Percentiles rank a stretch among this genome's conserved stretches.
phyloP scores from a whole-genome alignment of 352 stramenopile species.

The Phytophthora podocarpi region DNA sequence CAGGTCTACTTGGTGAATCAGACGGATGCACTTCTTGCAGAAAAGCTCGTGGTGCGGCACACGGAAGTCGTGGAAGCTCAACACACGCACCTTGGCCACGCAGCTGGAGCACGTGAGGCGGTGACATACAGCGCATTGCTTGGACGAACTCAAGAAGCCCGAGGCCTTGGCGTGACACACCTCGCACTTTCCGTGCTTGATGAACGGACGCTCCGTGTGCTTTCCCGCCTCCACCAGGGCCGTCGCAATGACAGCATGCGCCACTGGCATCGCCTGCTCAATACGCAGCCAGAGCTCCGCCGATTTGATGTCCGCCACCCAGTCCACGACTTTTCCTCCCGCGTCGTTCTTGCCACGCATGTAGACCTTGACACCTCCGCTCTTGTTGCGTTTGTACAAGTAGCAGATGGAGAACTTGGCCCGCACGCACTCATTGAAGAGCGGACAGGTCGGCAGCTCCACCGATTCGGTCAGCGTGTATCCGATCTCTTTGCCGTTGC shows the following conservation, averaged over 20 bases:
- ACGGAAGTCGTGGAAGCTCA: conserved; percentile 67
- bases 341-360: conserved; percentile 79
- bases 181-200: conserved; percentile 57
- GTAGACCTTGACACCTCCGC: conserved; percentile 74
- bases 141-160: conserved; percentile 59
- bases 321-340: conserved; percentile 74
- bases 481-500: conserved; percentile 81
- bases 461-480: conserved; percentile 82
- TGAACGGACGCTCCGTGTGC: conserved; percentile 28
- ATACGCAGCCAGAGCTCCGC: conserved; percentile 75
- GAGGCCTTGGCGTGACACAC: conserved; percentile 65
- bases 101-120: conserved; percentile 66
- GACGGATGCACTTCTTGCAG: conserved; percentile 73
- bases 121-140: conserved; percentile 70
- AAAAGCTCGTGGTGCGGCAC: conserved; percentile 55
- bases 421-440: conserved; percentile 69
- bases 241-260: conserved; percentile 61
- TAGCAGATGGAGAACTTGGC: conserved; percentile 78
- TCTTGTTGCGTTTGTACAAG: conserved; percentile 78
- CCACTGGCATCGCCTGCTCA: conserved; percentile 52
- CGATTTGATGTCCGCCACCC: conserved; percentile 73
- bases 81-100: conserved; percentile 63
- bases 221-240: conserved; percentile 62
- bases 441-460: conserved; percentile 67
- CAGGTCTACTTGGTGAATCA: conserved; percentile 66